Conservation (phyloP, 352 stramenopile genomes). For the Phytophthora citricola region DNA sequence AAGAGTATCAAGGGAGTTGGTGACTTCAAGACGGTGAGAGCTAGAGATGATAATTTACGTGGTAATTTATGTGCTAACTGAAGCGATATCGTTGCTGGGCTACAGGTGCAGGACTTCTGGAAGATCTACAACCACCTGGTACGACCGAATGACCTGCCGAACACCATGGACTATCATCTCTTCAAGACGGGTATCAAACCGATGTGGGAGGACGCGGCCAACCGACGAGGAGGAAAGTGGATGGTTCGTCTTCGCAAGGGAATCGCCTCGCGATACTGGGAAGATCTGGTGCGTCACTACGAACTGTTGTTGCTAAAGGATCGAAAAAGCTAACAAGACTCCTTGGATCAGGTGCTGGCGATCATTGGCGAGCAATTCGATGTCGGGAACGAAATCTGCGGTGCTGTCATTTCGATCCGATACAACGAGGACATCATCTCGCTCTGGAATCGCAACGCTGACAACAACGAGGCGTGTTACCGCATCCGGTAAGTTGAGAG, state of each 20-base stretch:
- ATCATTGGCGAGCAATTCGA: conserved; percentile 96
- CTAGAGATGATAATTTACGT: not conserved
- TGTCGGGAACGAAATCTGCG: conserved; percentile 93
- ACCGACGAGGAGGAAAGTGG: conserved; percentile 93
- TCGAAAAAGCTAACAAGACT: conserved; percentile 5
- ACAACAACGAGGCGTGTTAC: conserved; percentile 91
- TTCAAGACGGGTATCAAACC: conserved; percentile 96
- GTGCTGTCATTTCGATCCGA: conserved; percentile 90
- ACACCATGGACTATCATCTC: conserved; percentile 93
- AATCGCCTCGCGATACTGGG: conserved; percentile 92
- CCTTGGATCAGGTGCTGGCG: conserved; percentile 70
- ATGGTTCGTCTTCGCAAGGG: conserved; percentile 94
- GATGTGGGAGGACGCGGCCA: conserved; percentile 94
- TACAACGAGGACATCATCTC: conserved; percentile 95
- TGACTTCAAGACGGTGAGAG: conserved; percentile 89
- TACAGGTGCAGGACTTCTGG: conserved; percentile 93
- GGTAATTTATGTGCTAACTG: conserved; percentile 4
- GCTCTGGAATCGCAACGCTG: conserved; percentile 94
- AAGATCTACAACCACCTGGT: conserved; percentile 94
- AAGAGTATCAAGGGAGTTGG: conserved; percentile 94
- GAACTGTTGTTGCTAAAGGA: not conserved
- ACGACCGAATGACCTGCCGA: conserved; percentile 90
- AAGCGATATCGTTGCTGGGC: not conserved
- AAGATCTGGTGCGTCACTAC: conserved; percentile 77
- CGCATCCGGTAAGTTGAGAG: conserved; percentile 64